Conservation (phyloP, 345 rosid genomes). For the Acer negundo region DNA sequence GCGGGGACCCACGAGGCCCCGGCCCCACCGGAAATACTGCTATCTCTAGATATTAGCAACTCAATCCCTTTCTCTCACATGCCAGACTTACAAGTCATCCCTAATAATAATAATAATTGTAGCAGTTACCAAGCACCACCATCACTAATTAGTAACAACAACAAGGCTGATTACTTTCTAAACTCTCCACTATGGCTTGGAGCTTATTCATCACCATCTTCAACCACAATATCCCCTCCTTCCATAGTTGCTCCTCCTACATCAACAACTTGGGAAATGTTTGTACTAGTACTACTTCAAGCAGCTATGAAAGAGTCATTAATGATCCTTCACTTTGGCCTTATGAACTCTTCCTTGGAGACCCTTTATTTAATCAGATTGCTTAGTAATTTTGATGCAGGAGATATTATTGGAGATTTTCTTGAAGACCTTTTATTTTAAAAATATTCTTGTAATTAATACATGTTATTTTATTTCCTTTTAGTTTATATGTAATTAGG, state of each 20-base stretch:
- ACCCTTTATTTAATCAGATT: conserved; percentile 51
- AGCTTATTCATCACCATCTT: conserved; percentile 20
- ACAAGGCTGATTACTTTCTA: background rate
- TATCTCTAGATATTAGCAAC: too few species aligned
- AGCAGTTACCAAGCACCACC: conserved; percentile 25
- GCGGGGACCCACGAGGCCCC: too few species aligned
- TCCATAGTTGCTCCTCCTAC: conserved; percentile 18
- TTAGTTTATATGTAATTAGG: too few species aligned
- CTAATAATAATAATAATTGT: conserved; percentile 12
- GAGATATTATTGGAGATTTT: too few species aligned
- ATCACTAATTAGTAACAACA: conserved; percentile 2
- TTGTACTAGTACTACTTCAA: conserved; percentile 25
- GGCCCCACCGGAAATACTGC: too few species aligned
- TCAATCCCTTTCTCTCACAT: conserved; percentile 45
- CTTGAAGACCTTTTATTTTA: too few species aligned
- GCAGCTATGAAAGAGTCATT: conserved; percentile 33
- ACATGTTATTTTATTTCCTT: too few species aligned
- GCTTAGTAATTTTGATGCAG: too few species aligned
- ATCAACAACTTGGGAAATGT: conserved; percentile 25
- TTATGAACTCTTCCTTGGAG: conserved; percentile 44
- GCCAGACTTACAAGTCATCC: conserved; percentile 44
- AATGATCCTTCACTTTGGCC: conserved; percentile 42
- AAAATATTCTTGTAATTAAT: too few species aligned
- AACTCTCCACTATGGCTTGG: conserved; percentile 37
- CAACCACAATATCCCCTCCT: conserved; percentile 44